Base-by-base conservation (phyloP, 805 yeast species). In the Kuraishia molischiana region DNA sequence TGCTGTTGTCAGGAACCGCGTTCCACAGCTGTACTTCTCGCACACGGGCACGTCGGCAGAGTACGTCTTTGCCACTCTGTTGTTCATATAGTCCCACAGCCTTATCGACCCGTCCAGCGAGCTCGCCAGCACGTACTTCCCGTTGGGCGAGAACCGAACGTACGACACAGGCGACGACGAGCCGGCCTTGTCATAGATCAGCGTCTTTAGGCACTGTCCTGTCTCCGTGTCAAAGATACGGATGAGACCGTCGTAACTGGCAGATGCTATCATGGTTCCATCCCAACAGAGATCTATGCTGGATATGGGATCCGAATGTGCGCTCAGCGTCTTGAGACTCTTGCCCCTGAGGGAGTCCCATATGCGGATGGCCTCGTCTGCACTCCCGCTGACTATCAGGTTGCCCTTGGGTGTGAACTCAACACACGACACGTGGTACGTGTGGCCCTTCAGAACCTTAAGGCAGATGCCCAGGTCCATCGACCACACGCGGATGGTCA, bases 241-340 rank as follows among this genome's bases (percentile, higher is more conserved):
- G 46, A 90, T 81, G 46, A 86, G 67, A 3, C 98, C 98, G 58
- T 90, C 98, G 54, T 80, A 82, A 14, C 95, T 81, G 0, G 94
- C 92, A 44, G 95, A 81, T 3, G 79, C 82, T 6, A 92, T 74
- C 28, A 92, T 74, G 0, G 95, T 71, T 41, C 89, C 87, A 47
- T 84, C 95, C 39, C 73, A 77, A 2, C 84, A 74, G 35, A 90
- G 60, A 48, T 85, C 79, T 1, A 89, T 64, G 0, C 85, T 69
- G 18, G 85, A 76, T 2, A 92, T 83, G 0, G 97, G 94, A 47
- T 86, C 97, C 0, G 94, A 76, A 58, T 90, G 98, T 0, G 97
- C 97, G 29, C 95, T 82, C 36, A 90, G 61, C 0, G 94, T 85
- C 51, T 82, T 78, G 48, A 86, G 60, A 39, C 84, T 72, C 29